Percentiles rank a stretch among this genome's conserved stretches.
Conservation (phyloP, 2,329 filamentous ascomycete genomes). For the Pestalotiopsis sp. region DNA sequence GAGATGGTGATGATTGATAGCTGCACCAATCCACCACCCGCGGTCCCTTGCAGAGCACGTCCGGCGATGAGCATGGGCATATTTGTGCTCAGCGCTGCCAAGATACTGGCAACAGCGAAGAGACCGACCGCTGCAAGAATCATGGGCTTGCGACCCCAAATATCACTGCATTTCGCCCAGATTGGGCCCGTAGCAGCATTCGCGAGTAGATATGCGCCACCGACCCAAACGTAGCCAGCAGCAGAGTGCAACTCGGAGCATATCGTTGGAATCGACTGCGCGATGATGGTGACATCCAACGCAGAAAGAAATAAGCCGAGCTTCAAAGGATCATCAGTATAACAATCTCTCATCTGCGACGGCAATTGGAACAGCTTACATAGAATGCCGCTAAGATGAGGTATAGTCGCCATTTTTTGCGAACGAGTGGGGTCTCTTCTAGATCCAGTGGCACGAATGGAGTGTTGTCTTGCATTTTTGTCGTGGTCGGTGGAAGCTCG, state of each 20-base stretch:
- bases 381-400: neutral
- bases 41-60: constrained; percentile 36
- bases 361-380: neutral
- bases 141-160: constrained; percentile 44
- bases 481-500: neutral
- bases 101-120: constrained; percentile 39
- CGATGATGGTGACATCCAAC: constrained; percentile 44
- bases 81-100: constrained; percentile 35
- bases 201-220: constrained; percentile 64
- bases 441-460: neutral
- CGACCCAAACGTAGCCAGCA: constrained; percentile 67
- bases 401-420: neutral
- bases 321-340: neutral
- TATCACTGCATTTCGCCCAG: constrained; percentile 54
- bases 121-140: constrained; percentile 33
- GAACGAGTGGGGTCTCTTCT: neutral
- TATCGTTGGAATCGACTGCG: constrained; percentile 54
- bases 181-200: constrained; percentile 60
- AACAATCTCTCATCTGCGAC: neutral
- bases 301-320: constrained; percentile 17
- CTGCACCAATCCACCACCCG: constrained; percentile 37
- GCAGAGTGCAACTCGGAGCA: constrained; percentile 49
- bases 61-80: constrained; percentile 40
- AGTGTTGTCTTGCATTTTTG: neutral
- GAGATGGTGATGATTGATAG: constrained; percentile 38